Conservation (phyloP, 1,284 basidiomycete species). For the Trichosporon asahii region DNA sequence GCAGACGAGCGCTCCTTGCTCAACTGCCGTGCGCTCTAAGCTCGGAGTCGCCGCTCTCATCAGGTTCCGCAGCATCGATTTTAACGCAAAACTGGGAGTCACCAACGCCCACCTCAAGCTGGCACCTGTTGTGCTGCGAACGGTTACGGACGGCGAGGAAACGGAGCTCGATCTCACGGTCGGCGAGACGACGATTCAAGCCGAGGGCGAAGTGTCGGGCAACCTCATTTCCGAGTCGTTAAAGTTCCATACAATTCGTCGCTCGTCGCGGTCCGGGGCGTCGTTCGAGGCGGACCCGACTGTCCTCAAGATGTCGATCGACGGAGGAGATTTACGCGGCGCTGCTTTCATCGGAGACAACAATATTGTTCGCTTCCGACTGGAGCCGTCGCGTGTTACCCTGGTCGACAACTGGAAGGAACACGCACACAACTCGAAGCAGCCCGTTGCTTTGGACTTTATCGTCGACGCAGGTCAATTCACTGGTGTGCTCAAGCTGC, state of each 20-base stretch:
- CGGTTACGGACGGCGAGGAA: constrained; percentile 40
- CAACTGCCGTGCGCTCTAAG: constrained; percentile 13
- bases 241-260: constrained; percentile 69
- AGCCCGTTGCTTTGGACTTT: constrained; percentile 70
- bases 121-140: constrained; percentile 53
- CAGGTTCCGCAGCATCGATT: constrained; percentile 65
- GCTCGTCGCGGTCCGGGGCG: constrained; percentile 47
- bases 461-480: constrained; percentile 70
- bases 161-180: constrained; percentile 61
- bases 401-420: constrained; percentile 79
- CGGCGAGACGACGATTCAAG: constrained; percentile 61
- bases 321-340: constrained; percentile 66
- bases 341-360: constrained; percentile 73
- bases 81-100: constrained; percentile 69
- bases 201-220: constrained; percentile 73
- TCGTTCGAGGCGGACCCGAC: constrained; percentile 46
- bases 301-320: constrained; percentile 71
- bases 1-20: not conserved
- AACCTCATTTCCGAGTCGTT: constrained; percentile 65
- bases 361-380: constrained; percentile 73
- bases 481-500: constrained; percentile 65
- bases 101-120: constrained; percentile 61
- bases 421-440: constrained; percentile 55
- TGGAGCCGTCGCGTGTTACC: constrained; percentile 70
- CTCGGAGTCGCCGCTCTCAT: constrained; percentile 57